Evolutionary conservation across 768 basidiomycete species (phyloP).

Genomic region (Coprinopsis strossmayeri): DNA sequence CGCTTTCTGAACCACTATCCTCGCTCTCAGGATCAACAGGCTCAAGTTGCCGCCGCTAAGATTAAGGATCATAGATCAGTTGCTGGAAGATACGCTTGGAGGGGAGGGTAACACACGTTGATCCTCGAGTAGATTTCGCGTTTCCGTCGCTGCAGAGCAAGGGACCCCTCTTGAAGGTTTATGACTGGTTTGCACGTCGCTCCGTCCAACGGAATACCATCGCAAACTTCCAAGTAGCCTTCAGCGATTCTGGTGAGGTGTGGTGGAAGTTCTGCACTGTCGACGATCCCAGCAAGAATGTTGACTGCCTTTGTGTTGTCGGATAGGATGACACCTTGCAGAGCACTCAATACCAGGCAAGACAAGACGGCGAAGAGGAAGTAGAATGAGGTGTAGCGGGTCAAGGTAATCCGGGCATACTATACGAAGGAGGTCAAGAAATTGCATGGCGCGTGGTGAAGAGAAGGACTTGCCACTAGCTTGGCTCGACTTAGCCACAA

Average conservation of each 20-base stretch:
- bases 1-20: too few species aligned
- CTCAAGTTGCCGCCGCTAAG: too few species aligned
- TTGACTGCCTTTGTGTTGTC: conserved; percentile 29
- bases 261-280: conserved; percentile 15
- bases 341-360: conserved; percentile 31
- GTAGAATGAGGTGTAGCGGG: conserved; percentile 42
- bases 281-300: conserved; percentile 18
- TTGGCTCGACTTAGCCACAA: conserved; percentile 3
- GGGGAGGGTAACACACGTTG: neutral
- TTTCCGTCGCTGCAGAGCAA: neutral
- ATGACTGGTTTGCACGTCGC: conserved; percentile 17
- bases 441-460: neutral
- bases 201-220: conserved; percentile 27
- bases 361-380: conserved; percentile 38
- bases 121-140: neutral
- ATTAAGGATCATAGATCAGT: too few species aligned
- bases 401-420: conserved; percentile 43
- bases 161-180: neutral
- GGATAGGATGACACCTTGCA: conserved; percentile 34
- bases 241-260: conserved; percentile 19
- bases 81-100: too few species aligned
- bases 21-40: neutral
- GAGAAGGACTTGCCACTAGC: neutral
- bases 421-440: conserved; percentile 13
- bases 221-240: conserved; percentile 28